A percentile compares a stretch with the other conserved stretches of the same genome.
phyloP scores from a whole-genome alignment of 805 yeast genomes.

The Lipomyces sp. region DNA sequence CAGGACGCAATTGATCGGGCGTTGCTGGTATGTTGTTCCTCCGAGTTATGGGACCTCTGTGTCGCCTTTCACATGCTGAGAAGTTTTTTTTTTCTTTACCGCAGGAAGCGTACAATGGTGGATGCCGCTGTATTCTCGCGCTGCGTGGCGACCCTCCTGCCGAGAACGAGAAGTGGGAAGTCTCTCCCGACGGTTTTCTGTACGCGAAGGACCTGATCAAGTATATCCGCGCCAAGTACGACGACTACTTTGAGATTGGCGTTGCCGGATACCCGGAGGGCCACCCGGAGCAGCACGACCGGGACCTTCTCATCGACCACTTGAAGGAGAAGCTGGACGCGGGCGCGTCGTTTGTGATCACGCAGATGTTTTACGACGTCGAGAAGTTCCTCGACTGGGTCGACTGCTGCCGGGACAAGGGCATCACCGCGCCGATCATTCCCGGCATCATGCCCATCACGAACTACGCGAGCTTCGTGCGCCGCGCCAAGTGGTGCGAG shows the following conservation, averaged over 20 bases:
- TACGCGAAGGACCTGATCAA: slow-evolving; percentile 83
- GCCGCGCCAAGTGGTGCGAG: slow-evolving; percentile 94
- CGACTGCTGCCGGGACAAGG: slow-evolving; percentile 59
- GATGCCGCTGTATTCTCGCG: slow-evolving; percentile 93
- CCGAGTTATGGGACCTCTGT: not conserved
- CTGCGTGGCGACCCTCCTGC: slow-evolving; percentile 93
- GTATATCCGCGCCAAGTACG: slow-evolving; percentile 73
- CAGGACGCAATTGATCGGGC: slow-evolving; percentile 78
- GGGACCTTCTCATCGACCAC: slow-evolving; percentile 51
- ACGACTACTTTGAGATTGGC: slow-evolving; percentile 88
- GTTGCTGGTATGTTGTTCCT: slow-evolving; percentile 45
- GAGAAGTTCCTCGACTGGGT: slow-evolving; percentile 87
- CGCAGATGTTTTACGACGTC: slow-evolving; percentile 96
- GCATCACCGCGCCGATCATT: slow-evolving; percentile 79
- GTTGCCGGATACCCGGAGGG: slow-evolving; percentile 99
- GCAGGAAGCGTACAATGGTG: slow-evolving; percentile 84
- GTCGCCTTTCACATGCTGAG: not conserved
- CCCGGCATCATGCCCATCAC: slow-evolving; percentile 99
- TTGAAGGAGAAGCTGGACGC: slow-evolving; percentile 87
- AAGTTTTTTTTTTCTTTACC: slow-evolving; percentile 33
- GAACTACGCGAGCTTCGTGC: slow-evolving; percentile 86
- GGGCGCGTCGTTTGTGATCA: slow-evolving; percentile 90
- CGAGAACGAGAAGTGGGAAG: slow-evolving; percentile 38
- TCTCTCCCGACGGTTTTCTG: slow-evolving; percentile 68
- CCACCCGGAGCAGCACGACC: slow-evolving; percentile 78